These are phyloP conservation scores for Apium graveolens DNA, from an alignment of 129 eudicot species.

Conservation along the genomic window DNA sequence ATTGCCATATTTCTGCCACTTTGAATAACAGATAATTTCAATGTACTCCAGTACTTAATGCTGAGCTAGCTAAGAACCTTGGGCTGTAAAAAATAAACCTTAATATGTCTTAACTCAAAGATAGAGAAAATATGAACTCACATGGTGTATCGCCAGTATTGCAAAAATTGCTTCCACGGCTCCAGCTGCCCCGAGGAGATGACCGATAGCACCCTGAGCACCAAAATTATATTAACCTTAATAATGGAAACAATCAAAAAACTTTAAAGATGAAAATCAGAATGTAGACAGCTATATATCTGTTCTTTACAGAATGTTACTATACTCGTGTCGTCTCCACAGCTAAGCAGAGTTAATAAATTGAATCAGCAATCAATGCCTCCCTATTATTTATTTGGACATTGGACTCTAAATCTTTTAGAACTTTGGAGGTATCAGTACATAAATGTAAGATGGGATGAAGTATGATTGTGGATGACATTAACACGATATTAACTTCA, in stretches of 20 bases:
- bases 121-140: slow-evolving; percentile 16
- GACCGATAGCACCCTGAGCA: slow-evolving; percentile 83
- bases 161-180: slow-evolving; percentile 91
- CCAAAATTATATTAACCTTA: slow-evolving; percentile 9
- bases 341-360: not conserved
- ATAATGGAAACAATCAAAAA: not conserved
- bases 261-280: not conserved
- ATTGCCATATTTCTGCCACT: not conserved
- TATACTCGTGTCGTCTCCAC: not conserved
- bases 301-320: not conserved
- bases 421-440: too few species aligned
- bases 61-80: not conserved
- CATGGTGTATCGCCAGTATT: slow-evolving; percentile 69
- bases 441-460: not conserved
- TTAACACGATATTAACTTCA: not conserved
- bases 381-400: not conserved
- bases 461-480: too few species aligned
- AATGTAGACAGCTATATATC: not conserved
- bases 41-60: not conserved
- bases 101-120: not conserved
- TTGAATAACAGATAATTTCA: not conserved
- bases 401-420: not conserved
- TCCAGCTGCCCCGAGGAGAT: slow-evolving; percentile 99
- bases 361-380: not conserved
- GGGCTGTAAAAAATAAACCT: not conserved